Conservation (phyloP, 1,284 basidiomycete genomes). For the Tetrapyrgos nigripes region DNA sequence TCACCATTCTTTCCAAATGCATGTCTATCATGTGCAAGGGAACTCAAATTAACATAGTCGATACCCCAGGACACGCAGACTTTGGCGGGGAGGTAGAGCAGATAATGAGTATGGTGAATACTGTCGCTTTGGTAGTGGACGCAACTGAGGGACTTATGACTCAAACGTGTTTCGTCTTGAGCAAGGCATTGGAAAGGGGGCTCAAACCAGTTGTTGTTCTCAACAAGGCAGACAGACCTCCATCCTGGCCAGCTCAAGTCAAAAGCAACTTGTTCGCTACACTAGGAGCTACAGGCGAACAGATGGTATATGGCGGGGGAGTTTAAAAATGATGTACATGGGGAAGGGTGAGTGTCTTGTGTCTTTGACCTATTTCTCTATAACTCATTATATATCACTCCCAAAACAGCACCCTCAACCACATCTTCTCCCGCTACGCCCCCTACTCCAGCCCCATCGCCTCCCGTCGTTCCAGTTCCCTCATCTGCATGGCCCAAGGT, state of each 20-base stretch:
- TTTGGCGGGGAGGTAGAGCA: slow-evolving; percentile 57
- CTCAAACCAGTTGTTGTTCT: slow-evolving; percentile 49
- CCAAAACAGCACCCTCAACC: slow-evolving; percentile 50
- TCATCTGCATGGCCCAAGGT: slow-evolving; percentile 51
- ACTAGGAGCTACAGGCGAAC: slow-evolving; percentile 53
- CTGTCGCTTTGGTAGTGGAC: slow-evolving; percentile 52
- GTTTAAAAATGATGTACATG: slow-evolving; percentile 55
- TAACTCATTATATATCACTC: neutral
- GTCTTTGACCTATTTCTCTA: neutral
- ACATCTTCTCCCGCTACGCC: slow-evolving; percentile 54
- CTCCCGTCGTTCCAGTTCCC: slow-evolving; percentile 49
- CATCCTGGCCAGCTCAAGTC: slow-evolving; percentile 47
- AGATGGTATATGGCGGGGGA: slow-evolving; percentile 57
- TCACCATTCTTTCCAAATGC: slow-evolving; percentile 56
- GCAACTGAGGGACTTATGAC: slow-evolving; percentile 58
- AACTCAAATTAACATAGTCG: slow-evolving; percentile 53
- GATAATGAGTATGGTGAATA: slow-evolving; percentile 56
- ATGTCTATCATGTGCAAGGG: slow-evolving; percentile 49
- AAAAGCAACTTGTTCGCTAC: slow-evolving; percentile 55
- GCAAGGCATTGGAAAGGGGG: slow-evolving; percentile 49
- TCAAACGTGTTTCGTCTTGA: slow-evolving; percentile 52
- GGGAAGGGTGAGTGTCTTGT: slow-evolving; percentile 42
- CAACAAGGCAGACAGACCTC: slow-evolving; percentile 52
- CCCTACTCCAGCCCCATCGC: slow-evolving; percentile 47
- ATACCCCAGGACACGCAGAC: slow-evolving; percentile 56